Base-by-base conservation (phyloP, 2,329 filamentous ascomycete species). In the Colletotrichum tropicicola region DNA sequence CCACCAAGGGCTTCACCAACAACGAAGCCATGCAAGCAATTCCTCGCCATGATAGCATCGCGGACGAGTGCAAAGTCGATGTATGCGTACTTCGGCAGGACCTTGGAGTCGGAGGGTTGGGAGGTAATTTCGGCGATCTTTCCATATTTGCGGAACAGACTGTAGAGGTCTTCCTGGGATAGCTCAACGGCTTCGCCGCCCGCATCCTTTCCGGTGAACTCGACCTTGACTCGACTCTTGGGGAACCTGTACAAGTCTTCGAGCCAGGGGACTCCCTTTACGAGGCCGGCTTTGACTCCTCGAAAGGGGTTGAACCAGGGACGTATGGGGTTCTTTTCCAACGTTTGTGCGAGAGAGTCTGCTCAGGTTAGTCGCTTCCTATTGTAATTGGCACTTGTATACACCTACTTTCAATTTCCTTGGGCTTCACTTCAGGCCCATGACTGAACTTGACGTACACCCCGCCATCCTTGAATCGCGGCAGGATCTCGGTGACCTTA, bases 221-320 rank as follows among this genome's bases (percentile, higher is more conserved):
- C 95, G 21, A 98, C 89, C 70, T 89, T 91, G 37, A 99, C 73
- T 27, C 92, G 85, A 41, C 83, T 84, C 61, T 90, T 93, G 0
- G 96, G 96, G 53, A 94, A 89, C 6, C 94, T 88, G 70, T 93
- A 92, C 27, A 99, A 81, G 74, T 99, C 96, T 73, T 98, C 96
- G 3, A 98, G 86, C 96, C 96, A 99, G 0, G 96, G 96, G 21
- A 90, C 88, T 9, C 96, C 96, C 59, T 88, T 84, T 3, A 99
- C 96, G 6, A 94, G 80, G 23, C 89, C 89, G 4, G 89, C 89
- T 51, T 87, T 86, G 60, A 97, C 90, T 13, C 85, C 80, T 21
- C 88, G 85, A 68, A 97, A 90, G 0, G 94, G 94, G 70, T 91
- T 97, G 82, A 96, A 98, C 92, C 94, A 97, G 3, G 95, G 94